These are phyloP conservation scores for Baffinella frigidus DNA, from an alignment of 208 protist genomes.

Conservation along the genomic window DNA sequence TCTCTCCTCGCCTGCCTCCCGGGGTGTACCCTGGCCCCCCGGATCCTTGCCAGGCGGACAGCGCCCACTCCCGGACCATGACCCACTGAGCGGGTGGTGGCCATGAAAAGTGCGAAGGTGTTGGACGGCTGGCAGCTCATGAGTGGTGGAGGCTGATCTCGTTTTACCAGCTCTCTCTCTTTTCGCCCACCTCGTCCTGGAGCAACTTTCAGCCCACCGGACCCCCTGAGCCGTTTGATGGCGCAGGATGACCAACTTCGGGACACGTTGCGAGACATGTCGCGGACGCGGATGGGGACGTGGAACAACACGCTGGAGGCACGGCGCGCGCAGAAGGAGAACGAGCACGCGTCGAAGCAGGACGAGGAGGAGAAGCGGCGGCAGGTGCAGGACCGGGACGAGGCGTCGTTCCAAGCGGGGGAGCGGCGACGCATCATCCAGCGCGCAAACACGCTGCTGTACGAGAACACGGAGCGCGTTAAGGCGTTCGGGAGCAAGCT, in stretches of 20 bases:
- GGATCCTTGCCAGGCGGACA: too few relatives aligned
- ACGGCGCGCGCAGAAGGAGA: slow-evolving; percentile 19
- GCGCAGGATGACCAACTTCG: not conserved
- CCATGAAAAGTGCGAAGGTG: not conserved
- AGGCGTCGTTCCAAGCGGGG: slow-evolving; percentile 32
- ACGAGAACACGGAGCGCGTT: slow-evolving; percentile 48
- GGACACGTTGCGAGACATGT: slow-evolving; percentile 34
- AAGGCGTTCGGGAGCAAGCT: slow-evolving; percentile 52
- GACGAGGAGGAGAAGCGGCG: slow-evolving; percentile 14
- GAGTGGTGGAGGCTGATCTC: too few relatives aligned
- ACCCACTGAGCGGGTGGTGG: not conserved
- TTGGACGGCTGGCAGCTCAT: not conserved
- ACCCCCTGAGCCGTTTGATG: too few relatives aligned
- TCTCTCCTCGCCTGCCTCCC: too few relatives aligned
- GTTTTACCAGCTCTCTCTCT: too few relatives aligned
- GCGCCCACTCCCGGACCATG: too few relatives aligned
- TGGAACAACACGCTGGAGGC: slow-evolving; percentile 59
- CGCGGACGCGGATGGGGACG: not conserved
- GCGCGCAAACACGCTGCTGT: slow-evolving; percentile 30
- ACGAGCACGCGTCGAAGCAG: not conserved
- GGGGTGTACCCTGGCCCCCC: too few relatives aligned
- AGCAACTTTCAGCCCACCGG: too few relatives aligned
- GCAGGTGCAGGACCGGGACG: slow-evolving; percentile 39
- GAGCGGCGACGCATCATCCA: not conserved
- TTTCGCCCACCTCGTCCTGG: too few relatives aligned